Evolutionary conservation across 345 rosid species (phyloP).

Genomic region (Microthlaspi erraticum): DNA sequence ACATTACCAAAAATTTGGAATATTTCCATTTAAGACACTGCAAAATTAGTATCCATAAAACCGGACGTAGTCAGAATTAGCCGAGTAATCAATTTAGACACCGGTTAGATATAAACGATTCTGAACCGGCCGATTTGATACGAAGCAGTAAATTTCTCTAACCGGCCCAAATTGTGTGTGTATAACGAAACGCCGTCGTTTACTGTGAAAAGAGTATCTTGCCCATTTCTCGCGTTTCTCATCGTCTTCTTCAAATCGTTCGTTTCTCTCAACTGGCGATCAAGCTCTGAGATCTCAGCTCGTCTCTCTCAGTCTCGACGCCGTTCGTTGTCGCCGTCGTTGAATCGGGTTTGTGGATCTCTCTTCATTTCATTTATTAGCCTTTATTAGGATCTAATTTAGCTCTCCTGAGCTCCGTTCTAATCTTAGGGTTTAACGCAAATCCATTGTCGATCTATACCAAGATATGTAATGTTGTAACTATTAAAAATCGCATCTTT

Average conservation of each 20-base stretch:
- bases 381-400: neutral
- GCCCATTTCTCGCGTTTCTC: too few species aligned
- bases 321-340: slow-evolving; percentile 2
- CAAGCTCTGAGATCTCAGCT: neutral
- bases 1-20: too few species aligned
- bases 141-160: neutral
- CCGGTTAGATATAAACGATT: neutral
- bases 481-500: neutral
- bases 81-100: neutral
- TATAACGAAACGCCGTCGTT: neutral
- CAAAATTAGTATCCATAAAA: neutral
- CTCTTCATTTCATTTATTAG: neutral
- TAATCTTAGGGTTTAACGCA: neutral
- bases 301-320: neutral
- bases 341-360: slow-evolving; percentile 5
- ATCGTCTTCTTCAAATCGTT: neutral
- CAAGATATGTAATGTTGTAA: neutral
- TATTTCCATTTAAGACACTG: too few species aligned
- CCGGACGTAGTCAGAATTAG: neutral
- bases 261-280: neutral
- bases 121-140: neutral
- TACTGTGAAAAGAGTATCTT: neutral
- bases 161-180: slow-evolving; percentile 4
- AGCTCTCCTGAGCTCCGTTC: neutral
- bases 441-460: neutral